These are phyloP conservation scores for Melampsora americana DNA, from an alignment of 1,284 basidiomycete genomes.

Conservation along the genomic window DNA sequence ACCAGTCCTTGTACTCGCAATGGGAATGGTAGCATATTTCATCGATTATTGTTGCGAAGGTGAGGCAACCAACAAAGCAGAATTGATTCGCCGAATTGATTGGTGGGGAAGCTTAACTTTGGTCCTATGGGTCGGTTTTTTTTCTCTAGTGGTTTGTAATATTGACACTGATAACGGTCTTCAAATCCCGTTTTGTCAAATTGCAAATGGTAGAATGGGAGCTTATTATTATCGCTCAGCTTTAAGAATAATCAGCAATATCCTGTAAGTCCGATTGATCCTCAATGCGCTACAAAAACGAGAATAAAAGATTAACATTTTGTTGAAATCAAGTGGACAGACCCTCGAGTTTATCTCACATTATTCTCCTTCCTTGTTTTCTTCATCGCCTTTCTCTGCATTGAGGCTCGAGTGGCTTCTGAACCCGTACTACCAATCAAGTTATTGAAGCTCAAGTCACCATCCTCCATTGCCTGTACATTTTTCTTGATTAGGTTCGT, in stretches of 20 bases:
- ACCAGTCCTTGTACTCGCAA: conserved; percentile 50
- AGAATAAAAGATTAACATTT: not conserved
- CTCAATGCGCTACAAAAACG: not conserved
- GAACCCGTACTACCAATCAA: conserved; percentile 28
- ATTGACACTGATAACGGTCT: not conserved
- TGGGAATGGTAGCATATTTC: conserved; percentile 47
- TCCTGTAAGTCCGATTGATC: not conserved
- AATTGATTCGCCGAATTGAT: conserved; percentile 27
- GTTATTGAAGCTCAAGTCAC: conserved; percentile 4
- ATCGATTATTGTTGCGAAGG: conserved; percentile 40
- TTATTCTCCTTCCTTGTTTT: conserved; percentile 11
- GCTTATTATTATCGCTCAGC: conserved; percentile 33
- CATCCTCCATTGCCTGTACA: conserved; percentile 16
- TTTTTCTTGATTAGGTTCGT: conserved; percentile 38
- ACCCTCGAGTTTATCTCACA: conserved; percentile 17
- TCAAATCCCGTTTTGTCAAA: not conserved
- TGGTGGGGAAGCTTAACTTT: conserved; percentile 27
- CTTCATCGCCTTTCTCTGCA: conserved; percentile 13
- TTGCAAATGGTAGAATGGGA: not conserved
- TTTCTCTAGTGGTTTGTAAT: not conserved
- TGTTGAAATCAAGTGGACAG: conserved; percentile 21
- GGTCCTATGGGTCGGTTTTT: conserved; percentile 6
- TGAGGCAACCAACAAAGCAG: conserved; percentile 14
- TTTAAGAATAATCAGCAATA: conserved; percentile 37
- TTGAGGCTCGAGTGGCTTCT: conserved; percentile 4